Conservation (phyloP, 2,329 filamentous ascomycete genomes). For the Fusarium goolgardi region DNA sequence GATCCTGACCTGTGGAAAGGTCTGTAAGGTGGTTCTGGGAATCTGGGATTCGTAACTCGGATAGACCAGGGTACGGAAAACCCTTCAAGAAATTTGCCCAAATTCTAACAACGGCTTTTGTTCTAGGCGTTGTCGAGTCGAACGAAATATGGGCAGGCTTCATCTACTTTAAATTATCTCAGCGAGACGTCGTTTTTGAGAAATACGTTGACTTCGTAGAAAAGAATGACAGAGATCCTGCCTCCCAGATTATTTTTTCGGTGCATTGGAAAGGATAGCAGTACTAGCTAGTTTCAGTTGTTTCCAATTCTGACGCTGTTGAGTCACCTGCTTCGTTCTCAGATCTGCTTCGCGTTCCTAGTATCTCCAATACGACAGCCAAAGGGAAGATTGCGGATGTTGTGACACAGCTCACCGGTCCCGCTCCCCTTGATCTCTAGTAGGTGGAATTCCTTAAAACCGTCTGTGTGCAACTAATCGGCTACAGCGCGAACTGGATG, state of each 20-base stretch:
- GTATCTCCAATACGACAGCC: not conserved
- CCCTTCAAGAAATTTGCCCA: not conserved
- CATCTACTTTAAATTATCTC: not conserved
- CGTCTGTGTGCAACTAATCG: not conserved
- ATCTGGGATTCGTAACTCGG: not conserved
- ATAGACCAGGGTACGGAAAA: not conserved
- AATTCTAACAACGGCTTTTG: not conserved
- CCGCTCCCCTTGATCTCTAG: not conserved
- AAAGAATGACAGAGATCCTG: not conserved
- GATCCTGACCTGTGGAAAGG: not conserved
- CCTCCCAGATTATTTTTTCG: not conserved
- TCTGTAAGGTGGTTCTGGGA: not conserved
- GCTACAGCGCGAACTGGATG: not conserved
- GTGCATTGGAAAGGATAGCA: not conserved
- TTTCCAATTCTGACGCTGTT: not conserved
- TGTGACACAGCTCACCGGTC: not conserved
- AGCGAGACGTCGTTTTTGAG: not conserved
- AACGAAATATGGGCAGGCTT: not conserved
- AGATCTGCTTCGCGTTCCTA: not conserved
- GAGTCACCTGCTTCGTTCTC: not conserved
- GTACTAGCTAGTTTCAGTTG: not conserved
- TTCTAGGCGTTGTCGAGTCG: not conserved
- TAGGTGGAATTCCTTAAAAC: accelerated
- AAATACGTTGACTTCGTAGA: not conserved
- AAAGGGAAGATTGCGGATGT: not conserved